Evolutionary conservation across 2,329 filamentous ascomycete species (phyloP), one percentile per base, ranked within the genome.

Genomic region (Xylaria sp.): DNA sequence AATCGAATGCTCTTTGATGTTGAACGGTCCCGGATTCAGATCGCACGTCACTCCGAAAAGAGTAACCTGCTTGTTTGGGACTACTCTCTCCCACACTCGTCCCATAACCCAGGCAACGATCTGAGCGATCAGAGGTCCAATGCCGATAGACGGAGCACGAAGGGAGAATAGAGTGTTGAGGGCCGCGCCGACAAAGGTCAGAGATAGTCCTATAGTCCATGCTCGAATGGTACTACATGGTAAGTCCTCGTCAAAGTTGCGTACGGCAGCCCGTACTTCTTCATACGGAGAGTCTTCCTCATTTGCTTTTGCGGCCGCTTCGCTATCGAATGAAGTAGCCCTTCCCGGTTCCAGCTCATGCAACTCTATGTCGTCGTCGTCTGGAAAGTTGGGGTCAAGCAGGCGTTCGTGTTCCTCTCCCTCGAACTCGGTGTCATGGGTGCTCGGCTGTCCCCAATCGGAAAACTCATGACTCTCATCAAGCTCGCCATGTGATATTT

Each of bases 21-120:
- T 92, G 79, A 92, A 92, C 0, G 89, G 89, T 0, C 89, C 89
- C 0, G 89, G 88, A 64, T 91, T 91, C n/a, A 91, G 78, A 25
- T 82, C 84, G 83, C 85, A 89, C 23, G 74, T 80, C 6, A 83
- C 65, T 10, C 89, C 88, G 70, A 89, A 85, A 0, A 83, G 84
- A 23, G 74, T 82, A 63, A 88, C 84, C 41, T 81, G 79, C 67
- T 77, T 81, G 13, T 78, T 76, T 0, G 89, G 87, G 76, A 90
- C 80, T 39, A 86, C 78, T 56, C 78, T 81, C 15, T 87, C 87
- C 89, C 89, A 91, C 8, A 81, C 83, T 60, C 87, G 84, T 10
- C 89, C 89, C 28, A 91, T 78, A 0, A 89, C 87, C 84, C 88
- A 91, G 4, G 88, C 87, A 48, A 90, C 83, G 65, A 91, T 85